Evolutionary conservation across 1,284 basidiomycete genomes (phyloP).

Genomic region (Amylostereum areolatum): DNA sequence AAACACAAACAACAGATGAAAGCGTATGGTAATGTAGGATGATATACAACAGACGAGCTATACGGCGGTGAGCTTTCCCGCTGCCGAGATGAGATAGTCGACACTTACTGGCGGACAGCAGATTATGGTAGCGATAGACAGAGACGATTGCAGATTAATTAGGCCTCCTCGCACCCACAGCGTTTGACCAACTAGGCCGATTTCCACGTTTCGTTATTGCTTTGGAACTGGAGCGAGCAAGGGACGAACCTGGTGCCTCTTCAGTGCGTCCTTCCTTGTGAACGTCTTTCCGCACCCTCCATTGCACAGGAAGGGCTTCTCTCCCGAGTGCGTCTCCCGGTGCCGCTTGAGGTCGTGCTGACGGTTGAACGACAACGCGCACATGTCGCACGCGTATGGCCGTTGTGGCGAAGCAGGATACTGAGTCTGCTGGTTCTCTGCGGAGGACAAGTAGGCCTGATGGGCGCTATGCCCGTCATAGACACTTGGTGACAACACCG

Average conservation of each 20-base stretch:
- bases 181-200: conserved; percentile 62
- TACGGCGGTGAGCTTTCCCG: not conserved
- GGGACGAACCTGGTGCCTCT: conserved; percentile 64
- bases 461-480: conserved; percentile 20
- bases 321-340: conserved; percentile 74
- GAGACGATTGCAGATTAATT: conserved; percentile 18
- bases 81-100: not conserved
- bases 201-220: conserved; percentile 7
- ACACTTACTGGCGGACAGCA: not conserved
- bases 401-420: conserved; percentile 62
- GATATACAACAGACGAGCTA: not conserved
- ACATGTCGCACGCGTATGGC: conserved; percentile 72
- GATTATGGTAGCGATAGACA: conserved; percentile 12
- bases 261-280: conserved; percentile 76
- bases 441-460: conserved; percentile 23
- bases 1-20: not conserved
- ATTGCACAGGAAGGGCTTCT: conserved; percentile 75
- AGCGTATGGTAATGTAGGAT: not conserved
- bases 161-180: conserved; percentile 64
- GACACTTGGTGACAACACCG: conserved; percentile 12
- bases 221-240: conserved; percentile 10
- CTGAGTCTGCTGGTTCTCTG: conserved; percentile 31
- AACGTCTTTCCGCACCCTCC: conserved; percentile 80
- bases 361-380: conserved; percentile 75
- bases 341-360: conserved; percentile 79